Conservation (phyloP, 352 stramenopile species). For the Globisporangium camurandrum region DNA sequence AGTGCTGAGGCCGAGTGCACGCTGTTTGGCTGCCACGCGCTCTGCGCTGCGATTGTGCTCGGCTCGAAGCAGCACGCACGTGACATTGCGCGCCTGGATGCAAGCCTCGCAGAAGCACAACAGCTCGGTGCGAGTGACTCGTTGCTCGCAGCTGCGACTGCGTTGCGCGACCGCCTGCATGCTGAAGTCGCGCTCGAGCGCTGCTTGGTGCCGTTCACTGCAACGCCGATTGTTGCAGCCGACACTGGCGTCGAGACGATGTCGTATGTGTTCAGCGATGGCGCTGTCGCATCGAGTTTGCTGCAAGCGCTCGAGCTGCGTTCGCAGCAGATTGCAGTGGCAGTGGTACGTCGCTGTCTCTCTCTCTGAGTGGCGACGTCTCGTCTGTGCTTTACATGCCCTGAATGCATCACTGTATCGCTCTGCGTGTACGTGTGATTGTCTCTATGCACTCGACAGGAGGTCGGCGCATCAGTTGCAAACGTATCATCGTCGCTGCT, state of each 20-base stretch:
- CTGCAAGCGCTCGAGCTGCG: conserved; percentile 60
- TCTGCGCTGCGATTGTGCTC: conserved; percentile 53
- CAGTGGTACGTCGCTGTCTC: conserved; percentile 21
- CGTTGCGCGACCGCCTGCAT: conserved; percentile 47
- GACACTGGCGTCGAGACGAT: conserved; percentile 20
- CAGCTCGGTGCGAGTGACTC: conserved; percentile 44
- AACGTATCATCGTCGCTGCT: conserved; percentile 44
- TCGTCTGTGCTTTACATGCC: neutral
- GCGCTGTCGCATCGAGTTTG: conserved; percentile 35
- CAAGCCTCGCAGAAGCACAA: conserved; percentile 49
- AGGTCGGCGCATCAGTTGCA: conserved; percentile 32
- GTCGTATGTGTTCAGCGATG: conserved; percentile 49
- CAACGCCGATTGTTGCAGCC: conserved; percentile 8
- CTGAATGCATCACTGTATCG: neutral
- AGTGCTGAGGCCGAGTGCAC: conserved; percentile 73
- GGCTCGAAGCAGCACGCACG: conserved; percentile 40
- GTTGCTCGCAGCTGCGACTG: conserved; percentile 32
- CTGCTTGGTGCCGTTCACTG: conserved; percentile 40
- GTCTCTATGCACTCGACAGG: conserved; percentile 14
- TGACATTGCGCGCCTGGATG: conserved; percentile 57
- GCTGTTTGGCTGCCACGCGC: conserved; percentile 64
- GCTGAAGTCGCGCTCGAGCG: conserved; percentile 63
- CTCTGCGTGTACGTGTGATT: neutral
- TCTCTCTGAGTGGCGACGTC: neutral
- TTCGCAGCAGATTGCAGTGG: conserved; percentile 40